Conservation (phyloP, 1,139 yeast species). For the Debaryomyces udenii region DNA sequence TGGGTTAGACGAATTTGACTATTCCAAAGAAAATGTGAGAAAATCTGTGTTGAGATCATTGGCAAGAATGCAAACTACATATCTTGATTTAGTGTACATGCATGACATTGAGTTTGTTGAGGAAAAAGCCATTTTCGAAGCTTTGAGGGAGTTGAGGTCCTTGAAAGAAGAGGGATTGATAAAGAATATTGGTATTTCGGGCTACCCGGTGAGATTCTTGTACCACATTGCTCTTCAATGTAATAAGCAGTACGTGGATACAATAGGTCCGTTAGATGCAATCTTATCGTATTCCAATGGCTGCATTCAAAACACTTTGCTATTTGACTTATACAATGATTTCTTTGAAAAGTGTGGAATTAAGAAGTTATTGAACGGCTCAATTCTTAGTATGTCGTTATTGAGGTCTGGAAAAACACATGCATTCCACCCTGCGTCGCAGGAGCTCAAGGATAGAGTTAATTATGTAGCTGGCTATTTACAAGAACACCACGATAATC, state of each 20-base stretch:
- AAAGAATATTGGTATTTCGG: constrained; percentile 75
- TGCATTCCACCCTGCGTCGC: constrained; percentile 78
- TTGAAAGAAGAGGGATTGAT: constrained; percentile 69
- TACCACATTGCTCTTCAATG: constrained; percentile 49
- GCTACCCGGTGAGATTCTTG: constrained; percentile 79
- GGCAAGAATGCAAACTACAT: constrained; percentile 61
- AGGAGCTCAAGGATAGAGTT: constrained; percentile 59
- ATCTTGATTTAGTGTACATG: constrained; percentile 78
- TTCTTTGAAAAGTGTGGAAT: constrained; percentile 60
- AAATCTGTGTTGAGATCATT: constrained; percentile 68
- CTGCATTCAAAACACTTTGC: constrained; percentile 74
- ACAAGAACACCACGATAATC: constrained; percentile 36
- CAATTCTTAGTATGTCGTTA: constrained; percentile 87
- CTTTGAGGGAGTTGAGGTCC: constrained; percentile 58
- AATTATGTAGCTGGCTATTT: constrained; percentile 53
- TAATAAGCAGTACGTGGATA: constrained; percentile 21
- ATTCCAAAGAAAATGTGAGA: constrained; percentile 60
- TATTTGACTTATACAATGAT: constrained; percentile 51
- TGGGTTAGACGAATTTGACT: constrained; percentile 70
- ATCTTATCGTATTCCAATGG: constrained; percentile 80
- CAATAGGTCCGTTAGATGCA: constrained; percentile 64
- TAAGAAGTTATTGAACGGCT: constrained; percentile 68
- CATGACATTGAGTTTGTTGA: constrained; percentile 88
- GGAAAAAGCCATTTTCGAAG: constrained; percentile 57
- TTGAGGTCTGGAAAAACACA: constrained; percentile 69